Evolutionary conservation across 2,329 filamentous ascomycete genomes (phyloP).

Genomic region (Chaetomium sp.): DNA sequence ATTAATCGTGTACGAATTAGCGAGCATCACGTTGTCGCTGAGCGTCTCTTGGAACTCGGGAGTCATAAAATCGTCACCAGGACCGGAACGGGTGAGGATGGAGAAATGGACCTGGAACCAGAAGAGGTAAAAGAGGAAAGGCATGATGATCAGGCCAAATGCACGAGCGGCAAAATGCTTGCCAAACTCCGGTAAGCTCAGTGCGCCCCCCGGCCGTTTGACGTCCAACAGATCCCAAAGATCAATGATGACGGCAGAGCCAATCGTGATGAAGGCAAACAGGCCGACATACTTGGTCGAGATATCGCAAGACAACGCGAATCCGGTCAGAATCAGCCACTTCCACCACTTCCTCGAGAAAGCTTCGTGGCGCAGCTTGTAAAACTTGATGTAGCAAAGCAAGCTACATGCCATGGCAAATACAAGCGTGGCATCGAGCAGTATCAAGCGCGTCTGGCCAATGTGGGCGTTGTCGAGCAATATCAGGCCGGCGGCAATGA

Average conservation of each 20-base stretch:
- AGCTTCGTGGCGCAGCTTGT: slow-evolving; percentile 83
- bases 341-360: slow-evolving; percentile 99
- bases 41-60: slow-evolving; percentile 97
- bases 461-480: slow-evolving; percentile 98
- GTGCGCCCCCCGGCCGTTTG: slow-evolving; percentile 73
- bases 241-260: slow-evolving; percentile 87
- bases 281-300: slow-evolving; percentile 96
- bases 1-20: slow-evolving; percentile 77
- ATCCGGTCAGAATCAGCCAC: slow-evolving; percentile 92
- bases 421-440: slow-evolving; percentile 89
- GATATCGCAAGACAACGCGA: slow-evolving; percentile 92
- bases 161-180: slow-evolving; percentile 87
- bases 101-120: slow-evolving; percentile 99
- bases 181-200: slow-evolving; percentile 70
- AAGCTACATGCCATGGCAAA: slow-evolving; percentile 95
- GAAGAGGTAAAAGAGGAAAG: slow-evolving; percentile 97
- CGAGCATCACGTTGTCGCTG: slow-evolving; percentile 87
- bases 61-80: slow-evolving; percentile 97
- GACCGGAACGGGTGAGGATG: slow-evolving; percentile 79
- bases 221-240: slow-evolving; percentile 91
- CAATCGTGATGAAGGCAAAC: slow-evolving; percentile 96
- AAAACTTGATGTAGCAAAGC: slow-evolving; percentile 92
- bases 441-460: slow-evolving; percentile 88
- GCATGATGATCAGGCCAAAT: slow-evolving; percentile 80
- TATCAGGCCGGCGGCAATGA: slow-evolving; percentile 77